phyloP scores from a whole-genome alignment of 1,284 basidiomycete genomes.

The Leccinum cinnamomeum region DNA sequence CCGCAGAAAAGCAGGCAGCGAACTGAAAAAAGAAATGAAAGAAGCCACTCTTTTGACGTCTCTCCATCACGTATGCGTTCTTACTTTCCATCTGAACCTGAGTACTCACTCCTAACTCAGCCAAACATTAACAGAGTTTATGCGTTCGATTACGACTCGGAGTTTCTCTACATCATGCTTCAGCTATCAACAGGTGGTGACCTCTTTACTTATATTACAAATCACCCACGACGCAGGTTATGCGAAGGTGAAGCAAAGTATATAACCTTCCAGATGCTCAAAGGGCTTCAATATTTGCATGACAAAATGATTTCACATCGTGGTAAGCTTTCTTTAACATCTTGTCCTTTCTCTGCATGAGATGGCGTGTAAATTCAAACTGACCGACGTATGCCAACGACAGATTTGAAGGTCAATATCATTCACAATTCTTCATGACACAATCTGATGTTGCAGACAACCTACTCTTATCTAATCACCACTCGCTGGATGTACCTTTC shows the following conservation, averaged over 20 bases:
- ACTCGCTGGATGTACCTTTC: not conserved
- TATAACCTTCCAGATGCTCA: constrained; percentile 77
- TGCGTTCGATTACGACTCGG: constrained; percentile 62
- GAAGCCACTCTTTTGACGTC: constrained; percentile 73
- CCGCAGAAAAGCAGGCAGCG: constrained; percentile 54
- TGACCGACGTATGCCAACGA: constrained; percentile 4
- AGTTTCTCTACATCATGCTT: constrained; percentile 80
- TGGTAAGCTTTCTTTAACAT: constrained; percentile 43
- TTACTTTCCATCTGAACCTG: not conserved
- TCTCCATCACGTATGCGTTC: constrained; percentile 61
- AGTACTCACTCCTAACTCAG: constrained; percentile 37
- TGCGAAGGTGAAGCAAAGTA: constrained; percentile 82
- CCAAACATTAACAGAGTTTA: constrained; percentile 81
- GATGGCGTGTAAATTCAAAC: not conserved
- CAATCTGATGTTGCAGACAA: constrained; percentile 5
- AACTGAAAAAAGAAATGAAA: constrained; percentile 64
- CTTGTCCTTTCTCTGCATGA: not conserved
- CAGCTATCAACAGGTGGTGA: constrained; percentile 86
- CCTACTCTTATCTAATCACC: not conserved
- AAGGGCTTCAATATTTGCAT: constrained; percentile 75
- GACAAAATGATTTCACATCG: constrained; percentile 75
- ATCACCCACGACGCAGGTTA: constrained; percentile 51
- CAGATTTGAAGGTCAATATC: constrained; percentile 68
- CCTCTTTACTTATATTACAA: constrained; percentile 82
- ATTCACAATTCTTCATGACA: not conserved